Evolutionary conservation across 306 rosid species (phyloP).

Genomic region (Rosa persica): DNA sequence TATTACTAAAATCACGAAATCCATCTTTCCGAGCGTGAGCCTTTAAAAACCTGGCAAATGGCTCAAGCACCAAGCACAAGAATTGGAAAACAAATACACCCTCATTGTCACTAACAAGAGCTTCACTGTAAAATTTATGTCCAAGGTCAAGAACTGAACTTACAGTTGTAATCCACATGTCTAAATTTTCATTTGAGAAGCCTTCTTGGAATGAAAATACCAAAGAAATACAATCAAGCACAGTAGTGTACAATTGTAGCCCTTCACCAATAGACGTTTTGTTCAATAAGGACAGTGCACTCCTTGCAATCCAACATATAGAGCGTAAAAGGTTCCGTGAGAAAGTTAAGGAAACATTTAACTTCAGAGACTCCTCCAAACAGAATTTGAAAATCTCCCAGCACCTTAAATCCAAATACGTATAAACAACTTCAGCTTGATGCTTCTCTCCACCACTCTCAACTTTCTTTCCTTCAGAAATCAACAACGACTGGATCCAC

Average conservation of each 20-base stretch:
- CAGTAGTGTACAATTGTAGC: conserved; percentile 44
- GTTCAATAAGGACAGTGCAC: conserved; percentile 44
- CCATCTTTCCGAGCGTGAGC: conserved; percentile 64
- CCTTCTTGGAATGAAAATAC: conserved; percentile 79
- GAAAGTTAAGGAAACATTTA: conserved; percentile 50
- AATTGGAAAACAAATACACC: conserved; percentile 49
- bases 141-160: conserved; percentile 56
- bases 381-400: conserved; percentile 87
- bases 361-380: conserved; percentile 62
- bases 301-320: conserved; percentile 46
- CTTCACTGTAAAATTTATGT: conserved; percentile 37
- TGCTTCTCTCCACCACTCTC: conserved; percentile 38
- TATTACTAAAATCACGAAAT: conserved; percentile 66
- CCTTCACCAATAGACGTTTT: conserved; percentile 34
- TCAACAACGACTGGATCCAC: conserved; percentile 79
- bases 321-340: conserved; percentile 64
- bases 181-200: conserved; percentile 68
- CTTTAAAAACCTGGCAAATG: conserved; percentile 74
- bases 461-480: conserved; percentile 55
- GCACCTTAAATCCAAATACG: conserved; percentile 69
- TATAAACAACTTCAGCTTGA: conserved; percentile 32
- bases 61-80: conserved; percentile 66
- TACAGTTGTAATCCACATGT: conserved; percentile 63
- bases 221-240: conserved; percentile 65
- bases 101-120: conserved; percentile 40